phyloP scores from a whole-genome alignment of 1,284 basidiomycete genomes.

The Coriolopsis trogii region DNA sequence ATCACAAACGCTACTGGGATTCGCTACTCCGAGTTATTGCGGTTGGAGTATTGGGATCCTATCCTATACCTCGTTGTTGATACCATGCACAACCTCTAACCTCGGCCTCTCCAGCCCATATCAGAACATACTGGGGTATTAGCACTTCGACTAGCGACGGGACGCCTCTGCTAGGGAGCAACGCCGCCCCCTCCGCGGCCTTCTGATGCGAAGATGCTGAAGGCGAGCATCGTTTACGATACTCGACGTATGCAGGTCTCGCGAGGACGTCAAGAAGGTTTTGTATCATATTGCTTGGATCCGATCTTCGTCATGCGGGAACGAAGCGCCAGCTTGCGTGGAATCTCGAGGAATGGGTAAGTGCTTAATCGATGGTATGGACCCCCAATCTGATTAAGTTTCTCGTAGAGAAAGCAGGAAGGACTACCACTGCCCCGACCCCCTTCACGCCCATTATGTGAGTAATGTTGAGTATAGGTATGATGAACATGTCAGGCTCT shows the following conservation, averaged over 20 bases:
- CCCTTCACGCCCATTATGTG: background rate
- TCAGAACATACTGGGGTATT: background rate
- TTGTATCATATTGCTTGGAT: slow-evolving; percentile 1
- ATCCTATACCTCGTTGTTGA: slow-evolving; percentile 34
- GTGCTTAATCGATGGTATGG: background rate
- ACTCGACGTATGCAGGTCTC: background rate
- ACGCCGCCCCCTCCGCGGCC: background rate
- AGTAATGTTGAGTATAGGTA: too few relatives aligned
- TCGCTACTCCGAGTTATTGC: slow-evolving; percentile 33
- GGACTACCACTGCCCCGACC: background rate
- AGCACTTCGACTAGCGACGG: background rate
- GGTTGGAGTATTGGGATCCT: slow-evolving; percentile 36
- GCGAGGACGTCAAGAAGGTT: background rate
- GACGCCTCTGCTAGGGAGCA: background rate
- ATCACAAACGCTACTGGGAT: slow-evolving; percentile 29
- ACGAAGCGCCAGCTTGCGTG: background rate
- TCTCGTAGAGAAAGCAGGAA: background rate
- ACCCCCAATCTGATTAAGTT: background rate
- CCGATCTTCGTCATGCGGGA: background rate
- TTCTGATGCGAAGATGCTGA: background rate
- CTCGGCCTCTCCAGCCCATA: slow-evolving; percentile 20
- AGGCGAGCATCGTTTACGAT: background rate
- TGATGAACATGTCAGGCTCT: too few relatives aligned
- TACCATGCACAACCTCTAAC: slow-evolving; percentile 38
- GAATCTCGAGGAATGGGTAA: slow-evolving; percentile 1